Conservation (phyloP, 2,329 filamentous ascomycete genomes). For the Zopfia rhizophila region DNA sequence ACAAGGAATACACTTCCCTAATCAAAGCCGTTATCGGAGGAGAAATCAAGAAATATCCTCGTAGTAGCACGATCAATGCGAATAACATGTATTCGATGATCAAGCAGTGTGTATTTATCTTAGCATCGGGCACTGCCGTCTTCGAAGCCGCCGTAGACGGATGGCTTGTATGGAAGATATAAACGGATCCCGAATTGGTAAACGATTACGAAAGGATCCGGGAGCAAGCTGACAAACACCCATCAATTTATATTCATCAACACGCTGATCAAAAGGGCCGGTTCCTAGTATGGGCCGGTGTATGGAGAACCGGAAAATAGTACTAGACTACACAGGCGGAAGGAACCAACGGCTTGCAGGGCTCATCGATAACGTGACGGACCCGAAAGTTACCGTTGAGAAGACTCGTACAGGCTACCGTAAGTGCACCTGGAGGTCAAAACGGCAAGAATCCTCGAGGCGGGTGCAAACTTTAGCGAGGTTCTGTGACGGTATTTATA, state of each 20-base stretch:
- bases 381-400: conserved; percentile 8
- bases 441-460: conserved; percentile 17
- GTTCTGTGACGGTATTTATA: conserved; percentile 29
- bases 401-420: conserved; percentile 26
- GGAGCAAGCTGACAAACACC: conserved; percentile 32
- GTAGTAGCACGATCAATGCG: too few species aligned
- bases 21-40: too few species aligned
- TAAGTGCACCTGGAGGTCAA: conserved; percentile 36
- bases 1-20: too few species aligned
- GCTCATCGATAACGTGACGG: conserved; percentile 33
- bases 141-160: conserved; percentile 39
- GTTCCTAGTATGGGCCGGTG: conserved; percentile 38
- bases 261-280: conserved; percentile 31
- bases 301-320: conserved; percentile 27
- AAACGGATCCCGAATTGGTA: conserved; percentile 24
- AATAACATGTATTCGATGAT: too few species aligned
- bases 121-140: conserved; percentile 35
- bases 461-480: conserved; percentile 27
- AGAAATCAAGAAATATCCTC: too few species aligned
- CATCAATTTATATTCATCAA: conserved; percentile 42
- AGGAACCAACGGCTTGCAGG: conserved; percentile 20
- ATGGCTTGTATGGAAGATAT: conserved; percentile 28
- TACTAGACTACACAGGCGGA: conserved; percentile 26
- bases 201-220: conserved; percentile 29
- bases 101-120: conserved; percentile 39